Percentiles rank a stretch among this genome's conserved stretches.
These are phyloP conservation scores for Terfezia claveryi DNA, from an alignment of 495 filamentous ascomycete genomes.

Conservation along the genomic window DNA sequence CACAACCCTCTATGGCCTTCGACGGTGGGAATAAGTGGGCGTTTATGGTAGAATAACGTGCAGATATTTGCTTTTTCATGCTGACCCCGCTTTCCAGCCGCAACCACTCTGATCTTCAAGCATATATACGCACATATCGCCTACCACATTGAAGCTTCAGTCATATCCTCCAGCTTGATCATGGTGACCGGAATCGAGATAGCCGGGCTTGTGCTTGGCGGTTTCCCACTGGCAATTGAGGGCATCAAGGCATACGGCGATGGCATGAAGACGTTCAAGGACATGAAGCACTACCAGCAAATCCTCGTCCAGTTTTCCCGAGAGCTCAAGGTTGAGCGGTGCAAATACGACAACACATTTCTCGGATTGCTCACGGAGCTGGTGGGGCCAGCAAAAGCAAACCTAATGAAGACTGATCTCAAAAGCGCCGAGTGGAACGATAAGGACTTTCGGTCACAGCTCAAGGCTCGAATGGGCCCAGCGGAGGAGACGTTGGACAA, in stretches of 20 bases:
- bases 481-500: not conserved
- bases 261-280: not conserved
- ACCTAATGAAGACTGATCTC: too few species aligned
- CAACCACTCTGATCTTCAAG: too few species aligned
- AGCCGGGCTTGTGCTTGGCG: not conserved
- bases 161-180: too few species aligned
- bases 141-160: too few species aligned
- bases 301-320: not conserved
- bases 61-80: too few species aligned
- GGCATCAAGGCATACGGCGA: not conserved
- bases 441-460: not conserved
- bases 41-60: too few species aligned
- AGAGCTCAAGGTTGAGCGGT: not conserved
- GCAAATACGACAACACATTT: not conserved
- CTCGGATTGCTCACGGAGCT: not conserved
- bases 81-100: too few species aligned
- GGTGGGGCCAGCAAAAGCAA: too few species aligned
- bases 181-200: not conserved
- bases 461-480: not conserved
- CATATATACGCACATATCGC: too few species aligned
- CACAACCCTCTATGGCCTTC: too few species aligned
- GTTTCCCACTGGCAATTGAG: not conserved
- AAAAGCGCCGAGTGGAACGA: not conserved
- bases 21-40: too few species aligned
- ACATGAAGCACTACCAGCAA: not conserved